Base-by-base conservation (phyloP, 441 rosid genomes). In the Cnidoscolus chayamansa region DNA sequence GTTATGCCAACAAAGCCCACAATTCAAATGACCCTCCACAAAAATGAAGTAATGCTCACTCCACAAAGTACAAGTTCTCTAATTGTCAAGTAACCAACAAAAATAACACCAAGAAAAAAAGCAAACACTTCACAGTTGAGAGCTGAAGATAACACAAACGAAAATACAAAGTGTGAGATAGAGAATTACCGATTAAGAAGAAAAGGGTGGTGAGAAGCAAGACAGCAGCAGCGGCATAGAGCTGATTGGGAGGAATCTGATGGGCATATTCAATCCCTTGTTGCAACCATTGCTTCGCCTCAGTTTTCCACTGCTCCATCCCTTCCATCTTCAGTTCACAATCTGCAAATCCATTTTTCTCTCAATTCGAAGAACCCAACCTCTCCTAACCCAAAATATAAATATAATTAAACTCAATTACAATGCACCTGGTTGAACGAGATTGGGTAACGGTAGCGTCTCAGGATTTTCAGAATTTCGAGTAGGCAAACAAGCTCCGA, bases 171-270 rank as follows among this genome's bases (percentile, higher is more conserved):
- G 1, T 5, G 17, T 15, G 50, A 65, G 17, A 1, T 17, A 17
- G 65, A 10, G 62, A 78, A 86, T 82, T 80, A 87, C 98, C 12
- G 47, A 82, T 80, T 43, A 89, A 57, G 81, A 93, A 81, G 68
- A 90, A 70, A 70, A 84, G 37, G 51, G 89, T 83, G 12, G 95
- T 81, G 19, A 86, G 7, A 49, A 87, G 71, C 71, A 94, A 79
- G 69, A 86, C 84, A 56, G 82, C 86, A 74, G 81, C 65, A 40
- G 95, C 89, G 55, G 81, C 86, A 80, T 87, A 92, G 70, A 92
- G 94, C 76, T 90, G 97, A 58, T 65, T 47, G 1, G 86, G 84
- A 4, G 94, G 92, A 65, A 88, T 80, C 72, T 85, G 84, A 61
- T 81, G 80, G 43, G 65, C 77, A 75, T 77, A 86, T 62, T 86